These are phyloP conservation scores for Amyloporia xantha DNA, from an alignment of 768 basidiomycete species.

Conservation along the genomic window DNA sequence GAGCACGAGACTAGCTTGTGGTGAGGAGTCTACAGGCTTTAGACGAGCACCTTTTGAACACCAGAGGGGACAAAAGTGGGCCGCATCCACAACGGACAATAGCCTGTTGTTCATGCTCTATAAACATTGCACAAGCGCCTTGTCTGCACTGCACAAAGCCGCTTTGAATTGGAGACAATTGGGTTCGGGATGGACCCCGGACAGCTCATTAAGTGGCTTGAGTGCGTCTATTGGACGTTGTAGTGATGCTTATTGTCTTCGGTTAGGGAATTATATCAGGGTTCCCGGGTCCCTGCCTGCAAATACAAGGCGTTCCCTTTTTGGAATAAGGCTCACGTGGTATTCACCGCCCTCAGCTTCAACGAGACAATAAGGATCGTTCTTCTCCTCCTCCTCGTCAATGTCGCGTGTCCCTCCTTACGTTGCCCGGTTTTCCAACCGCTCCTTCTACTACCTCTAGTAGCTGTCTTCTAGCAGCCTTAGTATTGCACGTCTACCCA, in stretches of 20 bases:
- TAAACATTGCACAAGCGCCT: slow-evolving; percentile 15
- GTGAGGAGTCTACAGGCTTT: slow-evolving; percentile 6
- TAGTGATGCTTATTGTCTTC: slow-evolving; percentile 10
- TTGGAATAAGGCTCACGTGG: slow-evolving; percentile 10
- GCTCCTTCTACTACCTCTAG: not conserved
- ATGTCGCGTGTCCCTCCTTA: not conserved
- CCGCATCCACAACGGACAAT: slow-evolving; percentile 17
- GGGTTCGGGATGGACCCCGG: slow-evolving; percentile 8
- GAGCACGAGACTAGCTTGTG: slow-evolving; percentile 24
- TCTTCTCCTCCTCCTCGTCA: not conserved
- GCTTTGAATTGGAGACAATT: slow-evolving; percentile 5
- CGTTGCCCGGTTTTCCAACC: not conserved
- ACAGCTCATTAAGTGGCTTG: not conserved
- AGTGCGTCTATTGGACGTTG: too few relatives aligned
- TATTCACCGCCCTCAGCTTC: not conserved
- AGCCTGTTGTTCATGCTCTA: slow-evolving; percentile 11
- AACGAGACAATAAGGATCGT: slow-evolving; percentile 15
- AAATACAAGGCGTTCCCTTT: slow-evolving; percentile 16
- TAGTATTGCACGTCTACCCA: not conserved
- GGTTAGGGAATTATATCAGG: not conserved
- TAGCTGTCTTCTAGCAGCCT: not conserved
- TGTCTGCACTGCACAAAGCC: slow-evolving; percentile 7
- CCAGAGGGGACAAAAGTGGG: slow-evolving; percentile 20
- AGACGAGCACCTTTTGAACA: slow-evolving; percentile 15
- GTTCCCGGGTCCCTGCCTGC: slow-evolving; percentile 1